Base-by-base conservation (phyloP, 2,329 filamentous ascomycete species). In the Penicillium freii region DNA sequence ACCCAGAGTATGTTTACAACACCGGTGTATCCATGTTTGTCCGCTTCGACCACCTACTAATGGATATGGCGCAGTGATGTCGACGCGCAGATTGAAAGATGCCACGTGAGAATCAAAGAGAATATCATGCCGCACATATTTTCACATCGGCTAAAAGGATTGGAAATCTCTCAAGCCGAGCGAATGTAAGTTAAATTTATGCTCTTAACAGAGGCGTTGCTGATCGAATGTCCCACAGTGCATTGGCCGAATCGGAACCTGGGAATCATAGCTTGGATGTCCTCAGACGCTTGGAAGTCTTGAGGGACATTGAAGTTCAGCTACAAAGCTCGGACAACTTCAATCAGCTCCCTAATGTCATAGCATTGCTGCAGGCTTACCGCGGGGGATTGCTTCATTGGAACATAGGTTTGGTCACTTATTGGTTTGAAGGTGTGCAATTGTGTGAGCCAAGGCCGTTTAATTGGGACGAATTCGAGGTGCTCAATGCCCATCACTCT, bases 351-450 rank as follows among this genome's bases (percentile, higher is more conserved):
- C 17, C 11, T 7, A 60, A 54, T 39, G 23, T 54, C 2, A 19
- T 13, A 13, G 50, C 54, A 21, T 11, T 60, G 8, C 17, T 49
- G 10, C 19, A 29, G 15, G 58, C 55, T 17, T 58, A 58, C 21
- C 51, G 51, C 6, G 8, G 21, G 10, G 29, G 36, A 10, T 25
- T 6, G 2, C 31, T 60, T n/a, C 17, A 55, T 8, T 51, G 51
- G 46, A 38, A 42, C 9, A 4, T 13, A 39, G 42, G 51, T 2
- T 11, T 54, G 34, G 43, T 60, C 11, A 54, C 54, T 9, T 55
- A 60, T 33, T 58, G 58, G 58, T 54, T 38, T 7, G 6, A 48
- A 17, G 55, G 55, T 13, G 25, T 33, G n/a, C 50, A 51, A 51
- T 29, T 58, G 34, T 58, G 56, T 31, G 19, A 51, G 21, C 58